These are phyloP conservation scores for Chlorella sp. DNA, from an alignment of 139 green algal species.

Conservation along the genomic window DNA sequence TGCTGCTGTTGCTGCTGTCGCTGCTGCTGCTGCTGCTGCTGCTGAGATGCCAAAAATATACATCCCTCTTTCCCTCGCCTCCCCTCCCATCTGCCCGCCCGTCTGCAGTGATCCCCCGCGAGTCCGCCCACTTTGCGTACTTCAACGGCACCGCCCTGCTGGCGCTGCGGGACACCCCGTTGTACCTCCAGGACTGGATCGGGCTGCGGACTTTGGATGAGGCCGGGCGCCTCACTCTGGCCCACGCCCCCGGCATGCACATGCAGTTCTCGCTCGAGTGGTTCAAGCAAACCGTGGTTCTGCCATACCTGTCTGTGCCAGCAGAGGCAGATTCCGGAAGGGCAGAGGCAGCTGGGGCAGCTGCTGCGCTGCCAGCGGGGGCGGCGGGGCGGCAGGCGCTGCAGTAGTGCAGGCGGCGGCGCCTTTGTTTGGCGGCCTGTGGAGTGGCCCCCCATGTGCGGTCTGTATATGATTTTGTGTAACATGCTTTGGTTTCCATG, in stretches of 20 bases:
- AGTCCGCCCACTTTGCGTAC: slow-evolving; percentile 81
- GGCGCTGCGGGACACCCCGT: slow-evolving; percentile 44
- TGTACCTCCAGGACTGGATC: slow-evolving; percentile 72
- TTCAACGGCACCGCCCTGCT: slow-evolving; percentile 70
- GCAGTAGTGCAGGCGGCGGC: background rate
- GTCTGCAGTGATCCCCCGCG: slow-evolving; percentile 74
- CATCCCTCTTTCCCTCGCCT: background rate
- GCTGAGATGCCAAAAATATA: too few species aligned
- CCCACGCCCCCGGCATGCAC: slow-evolving; percentile 61
- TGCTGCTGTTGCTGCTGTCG: too few species aligned
- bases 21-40: too few species aligned
- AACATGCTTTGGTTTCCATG: background rate
- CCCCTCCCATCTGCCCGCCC: background rate
- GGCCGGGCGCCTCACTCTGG: slow-evolving; percentile 55
- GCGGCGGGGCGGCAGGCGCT: background rate
- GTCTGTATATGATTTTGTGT: background rate
- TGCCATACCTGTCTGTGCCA: slow-evolving; percentile 52
- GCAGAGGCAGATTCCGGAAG: background rate
- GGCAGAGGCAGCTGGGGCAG: background rate
- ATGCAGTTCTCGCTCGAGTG: slow-evolving; percentile 87
- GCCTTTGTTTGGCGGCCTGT: too few species aligned
- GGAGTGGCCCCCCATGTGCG: too few species aligned
- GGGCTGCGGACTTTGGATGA: slow-evolving; percentile 78
- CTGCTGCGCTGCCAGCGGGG: too few species aligned
- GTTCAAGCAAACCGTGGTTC: slow-evolving; percentile 73